Percentiles rank a stretch among this genome's conserved stretches.
Conservation (phyloP, 2,329 filamentous ascomycete genomes). For the Didymosphaeria variabile region DNA sequence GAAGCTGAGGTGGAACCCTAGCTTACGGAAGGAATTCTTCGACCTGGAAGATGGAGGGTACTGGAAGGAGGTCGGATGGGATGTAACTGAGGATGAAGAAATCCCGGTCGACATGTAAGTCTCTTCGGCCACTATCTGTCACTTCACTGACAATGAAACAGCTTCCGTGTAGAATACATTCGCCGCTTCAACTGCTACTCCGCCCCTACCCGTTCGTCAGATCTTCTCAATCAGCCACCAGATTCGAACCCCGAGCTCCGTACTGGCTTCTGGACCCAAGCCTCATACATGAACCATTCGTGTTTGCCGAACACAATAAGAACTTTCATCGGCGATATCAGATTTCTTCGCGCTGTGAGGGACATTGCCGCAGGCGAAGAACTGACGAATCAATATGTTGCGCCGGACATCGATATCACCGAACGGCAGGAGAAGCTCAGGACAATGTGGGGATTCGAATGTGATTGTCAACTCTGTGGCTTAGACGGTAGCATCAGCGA, state of each 20-base stretch:
- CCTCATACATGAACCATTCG: slow-evolving; percentile 55
- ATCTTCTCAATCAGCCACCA: slow-evolving; percentile 24
- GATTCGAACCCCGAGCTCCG: slow-evolving; percentile 26
- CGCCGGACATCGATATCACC: slow-evolving; percentile 31
- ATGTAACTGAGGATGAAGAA: slow-evolving; percentile 31
- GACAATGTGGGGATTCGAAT: slow-evolving; percentile 33
- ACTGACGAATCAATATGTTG: slow-evolving; percentile 34
- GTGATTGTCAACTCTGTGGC: slow-evolving; percentile 30
- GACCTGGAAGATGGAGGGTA: slow-evolving; percentile 47
- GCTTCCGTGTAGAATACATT: slow-evolving; percentile 57
- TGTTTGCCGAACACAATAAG: slow-evolving; percentile 51
- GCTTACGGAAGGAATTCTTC: slow-evolving; percentile 42
- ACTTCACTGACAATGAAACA: background rate
- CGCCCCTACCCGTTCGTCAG: slow-evolving; percentile 33
- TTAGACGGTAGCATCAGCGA: slow-evolving; percentile 20
- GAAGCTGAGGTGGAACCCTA: slow-evolving; percentile 57
- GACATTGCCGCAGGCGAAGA: slow-evolving; percentile 36
- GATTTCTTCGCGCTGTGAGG: slow-evolving; percentile 52
- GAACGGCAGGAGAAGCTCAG: slow-evolving; percentile 28
- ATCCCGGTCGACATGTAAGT: slow-evolving; percentile 53
- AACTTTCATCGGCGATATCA: slow-evolving; percentile 51
- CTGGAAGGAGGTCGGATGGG: slow-evolving; percentile 44
- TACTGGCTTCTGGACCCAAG: slow-evolving; percentile 53
- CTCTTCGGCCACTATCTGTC: background rate
- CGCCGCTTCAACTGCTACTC: slow-evolving; percentile 58